A percentile compares a stretch with the other conserved stretches of the same genome.
phyloP scores from a whole-genome alignment of 352 stramenopile genomes.

The Sclerospora graminicola region DNA sequence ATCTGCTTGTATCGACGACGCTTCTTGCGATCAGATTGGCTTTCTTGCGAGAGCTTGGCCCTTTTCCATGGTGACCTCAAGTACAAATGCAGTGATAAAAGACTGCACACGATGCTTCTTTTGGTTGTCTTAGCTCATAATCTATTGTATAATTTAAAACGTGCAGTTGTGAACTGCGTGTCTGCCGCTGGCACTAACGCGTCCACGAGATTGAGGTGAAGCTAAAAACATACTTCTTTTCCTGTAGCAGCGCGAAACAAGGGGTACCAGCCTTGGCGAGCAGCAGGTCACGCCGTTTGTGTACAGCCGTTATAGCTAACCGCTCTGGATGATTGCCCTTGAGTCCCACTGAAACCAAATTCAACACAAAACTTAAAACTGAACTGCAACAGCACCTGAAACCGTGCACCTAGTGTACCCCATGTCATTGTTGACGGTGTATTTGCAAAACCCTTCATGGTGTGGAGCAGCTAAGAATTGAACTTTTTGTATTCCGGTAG shows the following conservation, averaged over 20 bases:
- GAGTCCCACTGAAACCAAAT: constrained; percentile 44
- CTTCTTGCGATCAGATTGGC: constrained; percentile 81
- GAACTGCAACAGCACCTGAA: constrained; percentile 54
- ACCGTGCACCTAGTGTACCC: constrained; percentile 54
- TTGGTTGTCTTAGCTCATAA: constrained; percentile 75
- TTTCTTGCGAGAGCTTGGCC: constrained; percentile 63
- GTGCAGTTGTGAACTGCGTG: constrained; percentile 42
- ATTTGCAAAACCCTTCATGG: constrained; percentile 69
- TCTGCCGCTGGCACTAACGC: constrained; percentile 75
- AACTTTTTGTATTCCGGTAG: constrained; percentile 66
- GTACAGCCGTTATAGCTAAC: constrained; percentile 19
- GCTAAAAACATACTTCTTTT: constrained; percentile 82
- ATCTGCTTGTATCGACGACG: constrained; percentile 58
- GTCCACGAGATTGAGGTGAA: constrained; percentile 81
- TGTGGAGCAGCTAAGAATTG: constrained; percentile 53
- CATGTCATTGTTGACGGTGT: constrained; percentile 51
- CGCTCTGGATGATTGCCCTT: constrained; percentile 43
- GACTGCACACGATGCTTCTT: constrained; percentile 74
- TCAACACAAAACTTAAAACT: constrained; percentile 65
- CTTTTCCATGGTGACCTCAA: constrained; percentile 82
- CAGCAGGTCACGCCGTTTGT: constrained; percentile 33
- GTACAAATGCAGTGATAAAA: constrained; percentile 69
- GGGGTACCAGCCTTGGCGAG: constrained; percentile 57
- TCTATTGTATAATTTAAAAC: constrained; percentile 74
- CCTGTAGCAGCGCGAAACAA: constrained; percentile 65